Evolutionary conservation across 208 protist genomes (phyloP), one percentile per base, ranked within the genome.

Genomic region (Leishmania martiniquensis): DNA sequence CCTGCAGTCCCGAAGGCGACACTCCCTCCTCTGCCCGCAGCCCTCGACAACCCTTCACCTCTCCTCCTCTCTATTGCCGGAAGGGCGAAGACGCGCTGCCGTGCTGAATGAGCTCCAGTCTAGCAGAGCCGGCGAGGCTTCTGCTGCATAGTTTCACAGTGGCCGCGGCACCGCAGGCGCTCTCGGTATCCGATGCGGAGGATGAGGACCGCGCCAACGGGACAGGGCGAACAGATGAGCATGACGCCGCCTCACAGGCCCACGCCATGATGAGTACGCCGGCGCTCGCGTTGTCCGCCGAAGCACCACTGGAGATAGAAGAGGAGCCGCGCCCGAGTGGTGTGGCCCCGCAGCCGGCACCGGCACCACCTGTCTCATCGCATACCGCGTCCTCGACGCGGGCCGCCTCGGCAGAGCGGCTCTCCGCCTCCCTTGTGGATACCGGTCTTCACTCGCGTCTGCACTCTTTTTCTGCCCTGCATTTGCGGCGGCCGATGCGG

Each of bases 101-200:
- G 32, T 20, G 70, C 49, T 74, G 70, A 22, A 79, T 84, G 74
- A 22, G 52, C 12, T 77, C 51, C n/a, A 80, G 69, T n/a, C 17
- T 47, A 42, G 63, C 73, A 37, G 69, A 71, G 59, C 75, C 75
- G 47, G 74, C 70, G 34, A 59, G 80, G 75, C 73, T 72, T 25
- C 59, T 84, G 39, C 80, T 84, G 62, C 65, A 59, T 10, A 80
- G 75, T 39, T 80, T 84, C 54, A 73, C 80, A 51, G 74, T 79
- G 5, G 80, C 80, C 59, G 75, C 80, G 9, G 54, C 70, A 75
- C 78, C 45, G 32, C 73, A 25, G 65, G 68, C 9, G 72, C 59
- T 10, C 57, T 75, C 47, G n/a, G 42, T 32, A 72, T 72, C 42
- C 0, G 51, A 22, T 2, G 32, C 52, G 52, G 34, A 47, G 49